Percentiles rank a stretch among this genome's conserved stretches.
Conservation (phyloP, 371 early-diverging fungal genomes). For the Circinella umbellata region DNA sequence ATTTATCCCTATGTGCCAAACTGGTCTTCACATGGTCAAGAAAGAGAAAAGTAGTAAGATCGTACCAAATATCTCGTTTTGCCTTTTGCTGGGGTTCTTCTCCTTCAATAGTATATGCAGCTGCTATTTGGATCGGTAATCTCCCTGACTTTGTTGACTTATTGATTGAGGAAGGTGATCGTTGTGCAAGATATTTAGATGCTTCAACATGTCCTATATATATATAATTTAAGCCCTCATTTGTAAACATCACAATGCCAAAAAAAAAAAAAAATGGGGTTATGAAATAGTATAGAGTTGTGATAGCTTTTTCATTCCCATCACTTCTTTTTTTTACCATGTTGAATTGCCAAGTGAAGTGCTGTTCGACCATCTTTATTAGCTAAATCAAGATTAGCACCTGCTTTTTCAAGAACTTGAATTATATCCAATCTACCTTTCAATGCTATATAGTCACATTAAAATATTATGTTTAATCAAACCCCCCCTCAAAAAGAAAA, state of each 20-base stretch:
- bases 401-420: constrained; percentile 29
- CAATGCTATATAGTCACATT: constrained; percentile 29
- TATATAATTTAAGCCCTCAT: neutral
- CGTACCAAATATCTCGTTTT: constrained; percentile 16
- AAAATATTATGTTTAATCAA: neutral
- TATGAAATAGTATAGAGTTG: no score
- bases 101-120: constrained; percentile 13
- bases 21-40: constrained; percentile 23
- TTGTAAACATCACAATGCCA: neutral
- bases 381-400: constrained; percentile 36
- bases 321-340: constrained; percentile 31
- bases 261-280: neutral
- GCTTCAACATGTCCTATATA: constrained; percentile 42
- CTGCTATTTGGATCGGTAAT: constrained; percentile 53
- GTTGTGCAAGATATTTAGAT: constrained; percentile 39
- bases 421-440: constrained; percentile 48
- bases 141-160: constrained; percentile 49
- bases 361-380: constrained; percentile 58
- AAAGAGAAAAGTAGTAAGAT: constrained; percentile 32
- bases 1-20: constrained; percentile 43
- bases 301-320: neutral
- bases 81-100: constrained; percentile 1
- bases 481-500: no score
- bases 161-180: constrained; percentile 37
- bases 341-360: constrained; percentile 54